These are phyloP conservation scores for Scolecobasidium constrictum DNA, from an alignment of 2,329 filamentous ascomycete genomes.

Conservation along the genomic window DNA sequence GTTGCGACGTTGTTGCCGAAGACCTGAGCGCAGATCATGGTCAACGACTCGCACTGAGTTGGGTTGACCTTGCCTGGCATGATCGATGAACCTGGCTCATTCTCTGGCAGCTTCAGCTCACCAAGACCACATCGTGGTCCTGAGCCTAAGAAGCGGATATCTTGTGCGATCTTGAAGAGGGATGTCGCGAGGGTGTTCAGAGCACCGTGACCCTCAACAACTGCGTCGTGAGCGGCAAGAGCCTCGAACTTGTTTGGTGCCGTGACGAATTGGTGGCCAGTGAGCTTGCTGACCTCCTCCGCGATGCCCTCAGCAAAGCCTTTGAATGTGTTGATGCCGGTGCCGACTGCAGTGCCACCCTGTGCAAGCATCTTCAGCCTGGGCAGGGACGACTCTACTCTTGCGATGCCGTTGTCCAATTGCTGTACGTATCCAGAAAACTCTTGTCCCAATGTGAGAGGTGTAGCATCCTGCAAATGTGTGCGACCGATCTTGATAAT, in stretches of 20 bases:
- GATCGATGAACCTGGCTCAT: constrained; percentile 94
- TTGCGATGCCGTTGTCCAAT: constrained; percentile 80
- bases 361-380: constrained; percentile 82
- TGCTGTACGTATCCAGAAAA: constrained; percentile 97
- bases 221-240: constrained; percentile 87
- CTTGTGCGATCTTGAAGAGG: constrained; percentile 96
- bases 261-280: constrained; percentile 85
- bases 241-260: constrained; percentile 99
- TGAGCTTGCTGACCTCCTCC: constrained; percentile 82
- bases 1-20: constrained; percentile 94
- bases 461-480: constrained; percentile 94
- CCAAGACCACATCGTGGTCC: constrained; percentile 92
- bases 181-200: constrained; percentile 88
- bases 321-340: constrained; percentile 93
- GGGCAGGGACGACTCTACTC: constrained; percentile 71
- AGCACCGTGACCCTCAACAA: constrained; percentile 86
- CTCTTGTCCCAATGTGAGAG: constrained; percentile 89
- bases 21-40: constrained; percentile 95
- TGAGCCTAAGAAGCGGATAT: constrained; percentile 92
- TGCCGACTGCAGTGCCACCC: constrained; percentile 93
- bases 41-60: constrained; percentile 93
- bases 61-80: constrained; percentile 99
- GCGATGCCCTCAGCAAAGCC: constrained; percentile 93
- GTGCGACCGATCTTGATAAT: constrained; percentile 99
- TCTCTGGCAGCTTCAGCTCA: constrained; percentile 88